A percentile compares a stretch with the other conserved stretches of the same genome.
These are phyloP conservation scores for Anthracocystis panici-leucophaei DNA, from an alignment of 1,284 basidiomycete species.

Conservation along the genomic window DNA sequence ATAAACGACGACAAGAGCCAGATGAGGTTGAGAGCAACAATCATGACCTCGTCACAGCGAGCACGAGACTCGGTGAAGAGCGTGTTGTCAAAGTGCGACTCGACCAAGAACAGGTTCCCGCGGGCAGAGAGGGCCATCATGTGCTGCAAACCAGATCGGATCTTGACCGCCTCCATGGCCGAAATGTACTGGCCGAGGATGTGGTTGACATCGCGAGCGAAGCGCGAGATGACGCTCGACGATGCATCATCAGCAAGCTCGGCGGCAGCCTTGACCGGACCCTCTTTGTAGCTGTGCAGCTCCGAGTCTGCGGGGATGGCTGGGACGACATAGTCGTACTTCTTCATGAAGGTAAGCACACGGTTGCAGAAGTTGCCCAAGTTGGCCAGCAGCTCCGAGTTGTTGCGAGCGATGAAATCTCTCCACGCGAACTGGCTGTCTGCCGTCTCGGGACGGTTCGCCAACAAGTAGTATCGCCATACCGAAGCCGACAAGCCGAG, in stretches of 20 bases:
- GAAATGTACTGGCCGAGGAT: constrained; percentile 85
- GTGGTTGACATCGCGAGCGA: constrained; percentile 83
- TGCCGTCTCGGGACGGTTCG: constrained; percentile 90
- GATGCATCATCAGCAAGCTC: constrained; percentile 37
- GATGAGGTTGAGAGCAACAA: constrained; percentile 90
- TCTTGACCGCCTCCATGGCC: constrained; percentile 90
- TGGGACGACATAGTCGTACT: constrained; percentile 82
- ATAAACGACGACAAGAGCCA: constrained; percentile 86
- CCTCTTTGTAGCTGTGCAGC: constrained; percentile 51
- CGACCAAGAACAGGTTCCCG: constrained; percentile 95
- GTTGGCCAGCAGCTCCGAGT: constrained; percentile 94
- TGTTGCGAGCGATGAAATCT: constrained; percentile 93
- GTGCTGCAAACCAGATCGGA: constrained; percentile 85
- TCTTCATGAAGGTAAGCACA: constrained; percentile 89
- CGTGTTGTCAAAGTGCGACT: constrained; percentile 89
- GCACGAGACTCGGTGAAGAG: constrained; percentile 83
- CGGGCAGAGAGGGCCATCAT: constrained; percentile 90
- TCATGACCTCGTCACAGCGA: constrained; percentile 89
- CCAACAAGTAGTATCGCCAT: constrained; percentile 96
- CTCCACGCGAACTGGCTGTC: constrained; percentile 98
- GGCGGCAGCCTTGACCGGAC: constrained; percentile 33
- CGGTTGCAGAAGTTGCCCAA: constrained; percentile 99
- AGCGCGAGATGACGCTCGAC: constrained; percentile 69
- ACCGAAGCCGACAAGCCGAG: constrained; percentile 92
- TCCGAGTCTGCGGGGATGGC: constrained; percentile 54